These are phyloP conservation scores for Setomelanomma holmii DNA, from an alignment of 2,329 filamentous ascomycete species.

Conservation along the genomic window DNA sequence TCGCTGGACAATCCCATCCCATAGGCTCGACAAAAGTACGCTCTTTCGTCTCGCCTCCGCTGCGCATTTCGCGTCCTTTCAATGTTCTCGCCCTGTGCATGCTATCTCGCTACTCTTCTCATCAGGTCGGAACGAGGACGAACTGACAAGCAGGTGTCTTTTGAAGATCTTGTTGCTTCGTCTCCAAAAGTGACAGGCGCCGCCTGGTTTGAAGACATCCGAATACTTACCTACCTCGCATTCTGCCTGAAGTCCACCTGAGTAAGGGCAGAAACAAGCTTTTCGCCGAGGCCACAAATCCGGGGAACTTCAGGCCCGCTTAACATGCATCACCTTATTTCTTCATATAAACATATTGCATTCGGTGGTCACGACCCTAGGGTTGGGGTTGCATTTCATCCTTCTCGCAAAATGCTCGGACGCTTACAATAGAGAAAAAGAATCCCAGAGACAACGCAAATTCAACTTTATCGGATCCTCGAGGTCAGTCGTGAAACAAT, in stretches of 20 bases:
- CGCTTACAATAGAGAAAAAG: neutral
- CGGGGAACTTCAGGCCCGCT: neutral
- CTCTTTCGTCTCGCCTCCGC: too few species aligned
- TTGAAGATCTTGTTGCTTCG: too few species aligned
- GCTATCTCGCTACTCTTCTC: too few species aligned
- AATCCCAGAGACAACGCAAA: neutral
- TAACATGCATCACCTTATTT: neutral
- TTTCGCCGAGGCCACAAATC: constrained; percentile 3
- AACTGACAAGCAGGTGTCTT: too few species aligned
- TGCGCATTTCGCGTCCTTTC: too few species aligned
- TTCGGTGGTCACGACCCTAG: neutral
- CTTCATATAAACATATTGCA: neutral
- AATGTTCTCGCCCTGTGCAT: too few species aligned
- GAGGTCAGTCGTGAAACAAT: neutral
- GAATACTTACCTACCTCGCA: constrained; percentile 10
- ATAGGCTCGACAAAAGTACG: too few species aligned
- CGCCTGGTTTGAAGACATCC: too few species aligned
- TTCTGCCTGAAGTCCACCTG: neutral
- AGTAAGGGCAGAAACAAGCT: neutral
- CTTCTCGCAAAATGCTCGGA: neutral
- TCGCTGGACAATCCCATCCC: too few species aligned
- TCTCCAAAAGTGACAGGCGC: too few species aligned
- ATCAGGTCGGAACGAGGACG: too few species aligned
- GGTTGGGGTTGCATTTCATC: neutral
- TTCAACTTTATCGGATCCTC: neutral